phyloP scores from a whole-genome alignment of 139 green algal genomes.

The Tetraselmis striata region DNA sequence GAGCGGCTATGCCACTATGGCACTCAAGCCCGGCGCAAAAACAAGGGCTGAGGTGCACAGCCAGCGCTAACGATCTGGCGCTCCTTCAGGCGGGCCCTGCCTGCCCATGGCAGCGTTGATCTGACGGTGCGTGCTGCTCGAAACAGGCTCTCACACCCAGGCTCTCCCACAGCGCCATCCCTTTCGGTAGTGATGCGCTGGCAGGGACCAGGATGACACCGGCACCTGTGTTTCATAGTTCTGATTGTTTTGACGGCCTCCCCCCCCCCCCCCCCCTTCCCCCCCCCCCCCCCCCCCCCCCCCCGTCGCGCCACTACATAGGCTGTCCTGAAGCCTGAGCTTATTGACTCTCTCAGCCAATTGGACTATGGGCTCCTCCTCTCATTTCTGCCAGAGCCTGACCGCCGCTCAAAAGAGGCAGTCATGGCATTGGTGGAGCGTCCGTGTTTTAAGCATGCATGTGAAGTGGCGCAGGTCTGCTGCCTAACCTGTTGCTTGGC shows the following conservation, averaged over 20 bases:
- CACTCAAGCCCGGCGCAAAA: no score
- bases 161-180: no score
- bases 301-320: no score
- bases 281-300: no score
- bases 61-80: background rate
- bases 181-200: no score
- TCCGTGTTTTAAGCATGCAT: background rate
- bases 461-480: background rate
- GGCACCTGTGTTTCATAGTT: no score
- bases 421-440: background rate
- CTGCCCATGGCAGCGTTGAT: background rate
- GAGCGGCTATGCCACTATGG: background rate
- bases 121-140: no score
- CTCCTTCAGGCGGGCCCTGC: background rate
- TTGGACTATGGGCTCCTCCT: background rate
- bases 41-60: background rate
- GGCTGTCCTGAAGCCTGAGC: background rate
- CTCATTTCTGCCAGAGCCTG: background rate
- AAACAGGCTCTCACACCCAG: no score
- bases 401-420: background rate
- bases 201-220: background rate
- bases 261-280: no score
- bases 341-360: background rate
- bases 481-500: background rate
- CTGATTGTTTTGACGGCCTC: no score